Evolutionary conservation across 2,329 filamentous ascomycete genomes (phyloP).

Genomic region (Claviceps fusiformis): DNA sequence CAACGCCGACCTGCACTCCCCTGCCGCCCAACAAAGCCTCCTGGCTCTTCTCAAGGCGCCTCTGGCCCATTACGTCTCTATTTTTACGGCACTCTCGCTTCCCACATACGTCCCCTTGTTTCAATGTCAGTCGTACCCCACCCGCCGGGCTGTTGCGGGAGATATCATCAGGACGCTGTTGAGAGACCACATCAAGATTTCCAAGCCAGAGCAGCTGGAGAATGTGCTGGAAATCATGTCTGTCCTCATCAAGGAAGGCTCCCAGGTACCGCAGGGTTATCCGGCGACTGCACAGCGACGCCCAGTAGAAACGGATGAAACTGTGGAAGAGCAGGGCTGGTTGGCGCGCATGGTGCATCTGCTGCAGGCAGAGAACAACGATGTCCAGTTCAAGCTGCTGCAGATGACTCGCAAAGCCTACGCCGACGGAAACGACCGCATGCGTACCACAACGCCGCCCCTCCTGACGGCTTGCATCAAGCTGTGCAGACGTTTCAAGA

Average conservation of each 20-base stretch:
- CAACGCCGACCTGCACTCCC: constrained; percentile 87
- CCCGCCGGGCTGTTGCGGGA: constrained; percentile 76
- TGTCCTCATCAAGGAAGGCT: constrained; percentile 87
- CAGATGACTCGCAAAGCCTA: constrained; percentile 81
- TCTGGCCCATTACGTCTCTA: constrained; percentile 75
- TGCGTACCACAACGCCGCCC: constrained; percentile 88
- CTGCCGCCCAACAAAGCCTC: constrained; percentile 75
- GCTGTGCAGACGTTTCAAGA: constrained; percentile 76
- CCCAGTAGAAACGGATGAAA: constrained; percentile 80
- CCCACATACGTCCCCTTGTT: constrained; percentile 85
- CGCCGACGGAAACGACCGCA: constrained; percentile 82
- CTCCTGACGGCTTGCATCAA: constrained; percentile 83
- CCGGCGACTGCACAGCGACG: constrained; percentile 67
- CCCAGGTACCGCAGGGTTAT: constrained; percentile 72
- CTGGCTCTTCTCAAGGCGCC: constrained; percentile 83
- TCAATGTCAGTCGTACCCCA: constrained; percentile 85
- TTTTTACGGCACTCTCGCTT: constrained; percentile 90
- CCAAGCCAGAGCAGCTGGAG: constrained; percentile 66
- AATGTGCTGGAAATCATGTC: constrained; percentile 79
- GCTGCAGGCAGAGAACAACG: constrained; percentile 70
- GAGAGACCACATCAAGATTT: constrained; percentile 66
- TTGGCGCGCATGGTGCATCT: constrained; percentile 84
- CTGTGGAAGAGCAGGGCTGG: constrained; percentile 96
- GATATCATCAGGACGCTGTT: constrained; percentile 77
- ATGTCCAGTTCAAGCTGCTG: constrained; percentile 86